A percentile compares a stretch with the other conserved stretches of the same genome.
phyloP scores from a whole-genome alignment of 805 yeast species.

The Saitoella complicata region DNA sequence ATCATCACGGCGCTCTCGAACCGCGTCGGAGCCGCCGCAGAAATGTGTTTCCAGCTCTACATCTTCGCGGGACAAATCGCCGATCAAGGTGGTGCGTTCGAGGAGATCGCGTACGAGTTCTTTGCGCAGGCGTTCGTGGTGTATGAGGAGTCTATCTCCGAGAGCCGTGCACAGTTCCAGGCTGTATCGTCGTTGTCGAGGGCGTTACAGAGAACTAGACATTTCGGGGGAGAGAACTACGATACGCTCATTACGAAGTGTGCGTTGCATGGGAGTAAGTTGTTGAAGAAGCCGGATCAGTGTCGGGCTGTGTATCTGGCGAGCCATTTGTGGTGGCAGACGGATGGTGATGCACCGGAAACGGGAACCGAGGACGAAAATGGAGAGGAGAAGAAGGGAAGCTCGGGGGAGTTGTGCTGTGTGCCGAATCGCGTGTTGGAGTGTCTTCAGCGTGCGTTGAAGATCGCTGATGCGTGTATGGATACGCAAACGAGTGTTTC shows the following conservation, averaged over 20 bases:
- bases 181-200: slow-evolving; percentile 35
- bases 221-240: slow-evolving; percentile 48
- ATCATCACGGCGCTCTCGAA: slow-evolving; percentile 47
- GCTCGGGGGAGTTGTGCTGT: slow-evolving; percentile 25
- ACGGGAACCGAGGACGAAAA: no score
- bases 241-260: slow-evolving; percentile 70
- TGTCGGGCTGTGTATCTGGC: slow-evolving; percentile 80
- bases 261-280: slow-evolving; percentile 73
- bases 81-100: slow-evolving; percentile 47
- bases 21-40: slow-evolving; percentile 22
- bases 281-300: slow-evolving; percentile 84
- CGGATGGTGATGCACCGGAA: neutral
- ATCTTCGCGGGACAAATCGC: slow-evolving; percentile 59
- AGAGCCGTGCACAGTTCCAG: slow-evolving; percentile 38
- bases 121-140: slow-evolving; percentile 75
- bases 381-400: slow-evolving; percentile 25
- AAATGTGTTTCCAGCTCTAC: slow-evolving; percentile 29
- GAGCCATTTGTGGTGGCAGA: slow-evolving; percentile 77
- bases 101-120: slow-evolving; percentile 70
- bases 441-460: slow-evolving; percentile 70
- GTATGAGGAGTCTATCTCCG: slow-evolving; percentile 51
- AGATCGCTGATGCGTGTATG: slow-evolving; percentile 90
- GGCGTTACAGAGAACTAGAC: slow-evolving; percentile 35
- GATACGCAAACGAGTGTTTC: slow-evolving; percentile 60
- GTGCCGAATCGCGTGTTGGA: slow-evolving; percentile 69